Percentiles rank a stretch among this genome's conserved stretches.
phyloP scores from a whole-genome alignment of 2,329 filamentous ascomycete species.

The Paecilomyces fulvus region DNA sequence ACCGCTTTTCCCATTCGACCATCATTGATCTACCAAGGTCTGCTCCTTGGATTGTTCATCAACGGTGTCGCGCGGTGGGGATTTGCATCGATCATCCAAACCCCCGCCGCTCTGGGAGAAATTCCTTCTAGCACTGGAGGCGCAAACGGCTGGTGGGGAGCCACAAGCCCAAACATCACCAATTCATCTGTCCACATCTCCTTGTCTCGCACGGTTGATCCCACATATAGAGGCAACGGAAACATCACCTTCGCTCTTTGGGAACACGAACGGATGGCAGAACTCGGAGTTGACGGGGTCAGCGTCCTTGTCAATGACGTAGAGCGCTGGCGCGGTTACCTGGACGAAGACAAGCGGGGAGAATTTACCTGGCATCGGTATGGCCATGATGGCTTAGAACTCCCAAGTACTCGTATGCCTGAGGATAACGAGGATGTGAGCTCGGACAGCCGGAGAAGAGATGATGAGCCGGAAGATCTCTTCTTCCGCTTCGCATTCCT shows the following conservation, averaged over 20 bases:
- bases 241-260: slow-evolving; percentile 40
- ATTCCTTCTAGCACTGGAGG: slow-evolving; percentile 35
- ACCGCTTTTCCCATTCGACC: slow-evolving; percentile 83
- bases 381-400: slow-evolving; percentile 31
- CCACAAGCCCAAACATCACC: slow-evolving; percentile 48
- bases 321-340: slow-evolving; percentile 51
- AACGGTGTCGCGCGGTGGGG: slow-evolving; percentile 93
- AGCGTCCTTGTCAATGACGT: slow-evolving; percentile 57
- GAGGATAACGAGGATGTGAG: slow-evolving; percentile 13
- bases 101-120: slow-evolving; percentile 58
- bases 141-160: slow-evolving; percentile 34
- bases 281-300: slow-evolving; percentile 45
- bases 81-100: slow-evolving; percentile 82
- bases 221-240: slow-evolving; percentile 30
- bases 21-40: slow-evolving; percentile 76
- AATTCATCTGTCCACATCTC: slow-evolving; percentile 34
- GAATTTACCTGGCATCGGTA: slow-evolving; percentile 45
- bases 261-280: slow-evolving; percentile 30
- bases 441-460: slow-evolving; percentile 8
- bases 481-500: slow-evolving; percentile 43
- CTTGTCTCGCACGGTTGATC: slow-evolving; percentile 26
- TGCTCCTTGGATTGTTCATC: slow-evolving; percentile 84
- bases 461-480: slow-evolving; percentile 29
- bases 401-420: slow-evolving; percentile 16
- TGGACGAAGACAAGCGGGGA: slow-evolving; percentile 40